A percentile compares a stretch with the other conserved stretches of the same genome.
Conservation (phyloP, 257 asterid species). For the Jasminum sambac region DNA sequence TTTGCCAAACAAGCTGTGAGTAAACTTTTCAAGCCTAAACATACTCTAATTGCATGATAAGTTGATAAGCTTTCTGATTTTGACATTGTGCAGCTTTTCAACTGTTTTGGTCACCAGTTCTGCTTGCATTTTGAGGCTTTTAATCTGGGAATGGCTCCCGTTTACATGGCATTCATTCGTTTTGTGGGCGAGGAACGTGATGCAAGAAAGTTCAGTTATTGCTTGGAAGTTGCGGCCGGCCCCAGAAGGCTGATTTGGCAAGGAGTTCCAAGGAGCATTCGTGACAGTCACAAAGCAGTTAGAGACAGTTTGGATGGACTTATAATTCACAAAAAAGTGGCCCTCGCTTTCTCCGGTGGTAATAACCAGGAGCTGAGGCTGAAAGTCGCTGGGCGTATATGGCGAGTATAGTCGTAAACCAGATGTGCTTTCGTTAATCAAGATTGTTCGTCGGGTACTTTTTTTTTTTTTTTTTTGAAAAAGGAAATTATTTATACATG, state of each 20-base stretch:
- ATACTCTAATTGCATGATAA: background rate
- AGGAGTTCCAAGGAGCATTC: constrained; percentile 43
- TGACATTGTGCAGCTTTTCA: constrained; percentile 33
- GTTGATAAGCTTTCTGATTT: background rate
- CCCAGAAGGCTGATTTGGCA: constrained; percentile 42
- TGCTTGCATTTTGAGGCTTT: constrained; percentile 46
- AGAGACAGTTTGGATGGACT: constrained; percentile 41
- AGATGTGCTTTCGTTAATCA: background rate
- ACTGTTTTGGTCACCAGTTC: constrained; percentile 42
- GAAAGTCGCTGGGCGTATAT: constrained; percentile 34
- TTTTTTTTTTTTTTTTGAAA: background rate
- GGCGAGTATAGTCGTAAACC: constrained; percentile 20
- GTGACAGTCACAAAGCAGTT: constrained; percentile 38
- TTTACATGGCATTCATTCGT: constrained; percentile 41
- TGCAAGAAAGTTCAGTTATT: constrained; percentile 35
- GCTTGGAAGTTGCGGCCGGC: constrained; percentile 40
- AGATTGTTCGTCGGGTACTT: background rate
- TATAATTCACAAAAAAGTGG: constrained; percentile 37
- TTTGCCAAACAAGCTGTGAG: background rate
- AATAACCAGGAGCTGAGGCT: constrained; percentile 39
- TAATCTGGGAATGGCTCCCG: constrained; percentile 37
- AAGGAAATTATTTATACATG: background rate
- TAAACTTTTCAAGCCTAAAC: too few species aligned
- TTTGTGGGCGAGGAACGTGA: constrained; percentile 44
- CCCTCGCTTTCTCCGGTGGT: constrained; percentile 35